Base-by-base conservation (phyloP, 2,329 filamentous ascomycete genomes). In the Cladobotryum protrusum region DNA sequence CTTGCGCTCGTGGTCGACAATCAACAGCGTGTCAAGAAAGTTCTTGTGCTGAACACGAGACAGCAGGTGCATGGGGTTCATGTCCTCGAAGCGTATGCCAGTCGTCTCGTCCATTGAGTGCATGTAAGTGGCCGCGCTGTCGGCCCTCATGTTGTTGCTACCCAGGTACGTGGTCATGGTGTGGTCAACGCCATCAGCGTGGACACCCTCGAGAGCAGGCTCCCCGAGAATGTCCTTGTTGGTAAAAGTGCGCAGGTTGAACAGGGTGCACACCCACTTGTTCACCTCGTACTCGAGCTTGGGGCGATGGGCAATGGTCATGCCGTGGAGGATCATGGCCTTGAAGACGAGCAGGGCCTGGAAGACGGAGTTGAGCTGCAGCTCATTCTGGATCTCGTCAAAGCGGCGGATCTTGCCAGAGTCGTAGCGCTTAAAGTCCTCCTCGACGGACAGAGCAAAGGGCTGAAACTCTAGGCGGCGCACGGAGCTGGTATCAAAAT, bases 301-400 rank as follows among this genome's bases (percentile, higher is more conserved):
- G 17, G 56, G 54, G 1, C 61, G 59, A 9, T 52, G 56, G 15
- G 51, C 49, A 17, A 55, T 56, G 7, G 48, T 42, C 7, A 62
- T 49, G 35, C 60, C 61, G 39, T 63, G 58, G 39, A 62, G 46
- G 11, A 63, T 53, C 47, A 64, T 52, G 41, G 57, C 52, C 51
- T 66, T 66, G 57, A 66, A 64, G 43, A 56, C 50, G 35, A 66
- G 48, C 20, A 66, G 52, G 18, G 62, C 63, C 48, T 65, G 63
- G 36, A 64, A 47, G 34, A 59, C 56, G 2, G 59, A 60, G 59
- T 66, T 66, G 51, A 56, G 53, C 50, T 65, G 62, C 24, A 63
- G 53, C n/a, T 62, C 52, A 35, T 61, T 53, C 39, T 60, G 48
- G 29, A 62, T 52, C 51, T 66, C 61, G 47, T 60, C 52, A 50